Percentiles rank a stretch among this genome's conserved stretches.
Conservation (phyloP, 139 green algal species). For the Coelastrella sp. region DNA sequence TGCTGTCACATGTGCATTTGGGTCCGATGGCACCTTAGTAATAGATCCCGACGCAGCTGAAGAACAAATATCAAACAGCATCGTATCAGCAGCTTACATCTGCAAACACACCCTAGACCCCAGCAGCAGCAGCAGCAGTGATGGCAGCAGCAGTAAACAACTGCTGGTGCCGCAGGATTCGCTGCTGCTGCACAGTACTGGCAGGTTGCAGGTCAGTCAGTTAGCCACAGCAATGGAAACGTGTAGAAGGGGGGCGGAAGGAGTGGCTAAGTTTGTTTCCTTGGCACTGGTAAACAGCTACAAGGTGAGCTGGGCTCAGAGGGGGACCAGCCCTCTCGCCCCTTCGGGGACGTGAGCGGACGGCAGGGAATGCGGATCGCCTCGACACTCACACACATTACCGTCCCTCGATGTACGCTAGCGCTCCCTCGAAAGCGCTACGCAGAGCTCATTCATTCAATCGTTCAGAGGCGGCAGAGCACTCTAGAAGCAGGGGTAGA, state of each 20-base stretch:
- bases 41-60: slow-evolving; percentile 59
- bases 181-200: slow-evolving; percentile 41
- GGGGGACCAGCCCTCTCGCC: neutral
- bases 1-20: slow-evolving; percentile 46
- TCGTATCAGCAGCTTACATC: slow-evolving; percentile 53
- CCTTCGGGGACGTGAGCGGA: neutral
- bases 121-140: neutral
- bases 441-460: too few species aligned
- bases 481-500: too few species aligned
- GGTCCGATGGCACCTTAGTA: slow-evolving; percentile 22
- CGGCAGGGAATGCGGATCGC: neutral
- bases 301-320: slow-evolving; percentile 3
- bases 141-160: slow-evolving; percentile 15
- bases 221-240: slow-evolving; percentile 48
- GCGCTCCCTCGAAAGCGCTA: too few species aligned
- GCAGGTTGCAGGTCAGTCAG: slow-evolving; percentile 15
- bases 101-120: slow-evolving; percentile 34
- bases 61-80: slow-evolving; percentile 39
- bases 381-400: too few species aligned
- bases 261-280: slow-evolving; percentile 53
- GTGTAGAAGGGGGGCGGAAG: slow-evolving; percentile 40
- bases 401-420: too few species aligned
- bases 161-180: neutral
- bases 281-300: slow-evolving; percentile 56
- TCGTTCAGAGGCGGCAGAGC: too few species aligned